Evolutionary conservation across 371 early-diverging fungal species (phyloP).

Genomic region (Mucor indicus): DNA sequence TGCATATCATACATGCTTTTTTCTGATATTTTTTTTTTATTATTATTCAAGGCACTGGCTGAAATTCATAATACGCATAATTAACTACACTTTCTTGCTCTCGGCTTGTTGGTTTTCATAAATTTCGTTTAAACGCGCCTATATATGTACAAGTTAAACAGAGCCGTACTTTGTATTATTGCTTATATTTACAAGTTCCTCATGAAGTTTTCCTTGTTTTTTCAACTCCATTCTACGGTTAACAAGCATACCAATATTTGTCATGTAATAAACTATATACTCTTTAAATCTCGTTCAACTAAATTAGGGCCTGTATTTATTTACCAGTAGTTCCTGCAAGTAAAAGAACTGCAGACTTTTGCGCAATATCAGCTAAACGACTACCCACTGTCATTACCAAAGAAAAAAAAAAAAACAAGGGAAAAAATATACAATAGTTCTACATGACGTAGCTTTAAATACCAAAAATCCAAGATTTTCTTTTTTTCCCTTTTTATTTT

Average conservation of each 20-base stretch:
- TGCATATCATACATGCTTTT: neutral
- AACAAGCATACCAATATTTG: slow-evolving; percentile 74
- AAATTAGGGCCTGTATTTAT: neutral
- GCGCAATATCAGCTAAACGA: slow-evolving; percentile 46
- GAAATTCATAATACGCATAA: slow-evolving; percentile 13
- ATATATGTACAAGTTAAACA: neutral
- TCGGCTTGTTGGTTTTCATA: no score
- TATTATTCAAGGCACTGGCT: slow-evolving; percentile 8
- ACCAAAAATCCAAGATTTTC: neutral
- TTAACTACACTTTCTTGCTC: no score
- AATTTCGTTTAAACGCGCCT: slow-evolving; percentile 30
- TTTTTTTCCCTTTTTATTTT: neutral
- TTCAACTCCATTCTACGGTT: slow-evolving; percentile 46
- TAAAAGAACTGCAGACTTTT: slow-evolving; percentile 46
- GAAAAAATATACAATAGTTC: slow-evolving; percentile 1
- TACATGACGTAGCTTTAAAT: neutral
- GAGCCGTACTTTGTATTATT: neutral
- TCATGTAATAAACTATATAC: slow-evolving; percentile 73
- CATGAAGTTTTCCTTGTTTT: slow-evolving; percentile 46
- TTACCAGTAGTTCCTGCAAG: slow-evolving; percentile 49
- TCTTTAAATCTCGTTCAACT: neutral
- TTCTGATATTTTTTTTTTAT: neutral
- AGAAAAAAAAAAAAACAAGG: slow-evolving; percentile 7
- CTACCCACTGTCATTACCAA: slow-evolving; percentile 33
- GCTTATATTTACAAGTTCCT: slow-evolving; percentile 38